These are phyloP conservation scores for Turritis glabra DNA, from an alignment of 345 rosid genomes.

Conservation along the genomic window DNA sequence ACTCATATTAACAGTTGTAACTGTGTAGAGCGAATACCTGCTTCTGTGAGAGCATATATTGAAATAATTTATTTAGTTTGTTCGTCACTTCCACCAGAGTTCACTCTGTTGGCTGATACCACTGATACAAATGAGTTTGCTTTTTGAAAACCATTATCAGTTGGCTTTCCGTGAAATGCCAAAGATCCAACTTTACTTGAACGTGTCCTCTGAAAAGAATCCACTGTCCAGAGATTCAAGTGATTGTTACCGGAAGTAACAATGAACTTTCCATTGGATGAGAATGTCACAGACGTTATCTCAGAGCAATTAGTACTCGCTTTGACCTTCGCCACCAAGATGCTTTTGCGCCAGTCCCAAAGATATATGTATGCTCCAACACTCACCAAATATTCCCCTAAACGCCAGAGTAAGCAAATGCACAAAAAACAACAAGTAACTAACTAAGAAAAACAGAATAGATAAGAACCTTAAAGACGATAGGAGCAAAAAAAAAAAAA, in stretches of 20 bases:
- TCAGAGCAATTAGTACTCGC: conserved; percentile 62
- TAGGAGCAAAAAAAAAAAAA: background rate
- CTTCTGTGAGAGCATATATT: conserved; percentile 63
- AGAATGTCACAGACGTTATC: conserved; percentile 65
- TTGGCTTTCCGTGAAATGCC: conserved; percentile 56
- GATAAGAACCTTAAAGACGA: background rate
- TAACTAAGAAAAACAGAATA: background rate
- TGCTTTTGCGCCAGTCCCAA: conserved; percentile 74
- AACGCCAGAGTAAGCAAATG: background rate
- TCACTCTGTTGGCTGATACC: conserved; percentile 42
- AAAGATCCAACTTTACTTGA: conserved; percentile 45
- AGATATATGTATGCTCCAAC: conserved; percentile 84
- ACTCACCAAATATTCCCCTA: conserved; percentile 72
- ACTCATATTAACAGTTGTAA: background rate
- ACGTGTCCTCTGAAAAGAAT: conserved; percentile 54
- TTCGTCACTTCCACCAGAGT: conserved; percentile 33
- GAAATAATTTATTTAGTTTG: conserved; percentile 42
- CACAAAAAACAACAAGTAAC: background rate
- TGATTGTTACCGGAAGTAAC: conserved; percentile 83
- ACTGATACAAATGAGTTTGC: conserved; percentile 69
- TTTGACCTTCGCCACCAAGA: conserved; percentile 65
- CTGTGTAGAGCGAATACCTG: conserved; percentile 45
- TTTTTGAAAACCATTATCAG: conserved; percentile 59
- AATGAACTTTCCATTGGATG: conserved; percentile 59
- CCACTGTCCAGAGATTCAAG: conserved; percentile 71